A percentile compares a stretch with the other conserved stretches of the same genome.
phyloP scores from a whole-genome alignment of 2,329 filamentous ascomycete genomes.

The Pseudofabraea citricarpa region DNA sequence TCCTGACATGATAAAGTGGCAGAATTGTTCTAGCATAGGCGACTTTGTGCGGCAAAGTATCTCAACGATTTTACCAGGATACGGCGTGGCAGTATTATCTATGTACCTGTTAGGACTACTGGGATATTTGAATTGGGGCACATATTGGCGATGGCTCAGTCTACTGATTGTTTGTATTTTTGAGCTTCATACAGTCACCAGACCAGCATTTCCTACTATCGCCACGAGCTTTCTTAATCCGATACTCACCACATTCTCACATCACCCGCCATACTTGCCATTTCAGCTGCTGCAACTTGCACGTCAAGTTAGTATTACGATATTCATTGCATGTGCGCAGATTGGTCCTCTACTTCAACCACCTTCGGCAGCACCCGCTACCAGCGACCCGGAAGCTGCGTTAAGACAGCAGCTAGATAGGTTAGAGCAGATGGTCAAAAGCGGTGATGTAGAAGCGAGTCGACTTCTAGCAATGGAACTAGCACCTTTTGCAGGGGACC shows the following conservation, averaged over 20 bases:
- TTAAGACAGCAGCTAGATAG: constrained; percentile 61
- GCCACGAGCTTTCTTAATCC: constrained; percentile 41
- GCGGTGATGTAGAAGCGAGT: constrained; percentile 63
- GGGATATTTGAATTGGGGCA: constrained; percentile 64
- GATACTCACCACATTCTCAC: constrained; percentile 29
- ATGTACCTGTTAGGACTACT: constrained; percentile 59
- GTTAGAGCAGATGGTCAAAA: constrained; percentile 54
- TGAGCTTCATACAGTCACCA: constrained; percentile 52
- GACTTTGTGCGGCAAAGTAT: constrained; percentile 71
- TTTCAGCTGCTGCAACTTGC: constrained; percentile 78
- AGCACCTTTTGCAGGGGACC: constrained; percentile 74
- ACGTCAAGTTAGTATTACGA: constrained; percentile 69
- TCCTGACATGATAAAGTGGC: constrained; percentile 63
- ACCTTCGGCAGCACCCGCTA: constrained; percentile 21
- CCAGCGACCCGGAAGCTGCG: constrained; percentile 41
- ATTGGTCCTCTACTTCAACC: constrained; percentile 61
- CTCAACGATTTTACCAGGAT: constrained; percentile 55
- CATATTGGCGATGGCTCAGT: constrained; percentile 61
- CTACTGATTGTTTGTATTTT: constrained; percentile 48
- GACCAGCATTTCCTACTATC: constrained; percentile 45
- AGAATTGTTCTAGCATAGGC: constrained; percentile 59
- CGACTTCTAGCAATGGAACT: constrained; percentile 73
- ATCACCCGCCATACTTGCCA: constrained; percentile 65
- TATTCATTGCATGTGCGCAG: constrained; percentile 80
- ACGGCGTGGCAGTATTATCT: constrained; percentile 49